Conservation (phyloP, 1,284 basidiomycete genomes). For the Flammula alnicola region DNA sequence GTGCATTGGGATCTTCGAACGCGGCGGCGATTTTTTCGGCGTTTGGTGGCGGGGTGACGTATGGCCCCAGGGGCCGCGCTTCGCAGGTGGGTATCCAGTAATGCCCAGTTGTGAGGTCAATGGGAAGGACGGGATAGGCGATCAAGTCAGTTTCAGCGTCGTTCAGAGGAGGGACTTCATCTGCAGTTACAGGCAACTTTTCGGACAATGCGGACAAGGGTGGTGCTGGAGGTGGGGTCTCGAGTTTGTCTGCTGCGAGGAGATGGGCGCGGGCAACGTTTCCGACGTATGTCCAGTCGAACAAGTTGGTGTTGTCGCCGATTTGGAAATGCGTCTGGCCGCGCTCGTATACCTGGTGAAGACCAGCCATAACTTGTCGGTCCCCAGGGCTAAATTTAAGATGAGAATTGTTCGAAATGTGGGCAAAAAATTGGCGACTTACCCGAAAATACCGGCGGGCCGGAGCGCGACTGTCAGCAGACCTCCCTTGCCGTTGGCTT, state of each 20-base stretch:
- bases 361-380: conserved; percentile 83
- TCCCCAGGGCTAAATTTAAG: conserved; percentile 83
- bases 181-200: conserved; percentile 39
- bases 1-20: conserved; percentile 59
- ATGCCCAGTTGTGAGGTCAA: conserved; percentile 65
- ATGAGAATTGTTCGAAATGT: conserved; percentile 1
- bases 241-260: conserved; percentile 88
- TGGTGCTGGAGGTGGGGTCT: conserved; percentile 45
- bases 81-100: conserved; percentile 77
- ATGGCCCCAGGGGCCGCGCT: conserved; percentile 83
- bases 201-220: conserved; percentile 37
- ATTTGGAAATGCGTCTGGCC: conserved; percentile 93
- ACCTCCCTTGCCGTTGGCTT: conserved; percentile 83
- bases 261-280: conserved; percentile 97
- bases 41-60: conserved; percentile 60
- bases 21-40: conserved; percentile 62
- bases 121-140: conserved; percentile 61
- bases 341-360: conserved; percentile 82
- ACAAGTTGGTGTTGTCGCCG: conserved; percentile 92
- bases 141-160: conserved; percentile 51
- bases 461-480: conserved; percentile 90
- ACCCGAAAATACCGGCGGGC: conserved; percentile 98
- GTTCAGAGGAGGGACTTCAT: conserved; percentile 44
- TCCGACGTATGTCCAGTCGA: conserved; percentile 97
- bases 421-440: conserved; percentile 25